Evolutionary conservation across 768 basidiomycete genomes (phyloP).

Genomic region (Phlebiopsis flavidoalba): DNA sequence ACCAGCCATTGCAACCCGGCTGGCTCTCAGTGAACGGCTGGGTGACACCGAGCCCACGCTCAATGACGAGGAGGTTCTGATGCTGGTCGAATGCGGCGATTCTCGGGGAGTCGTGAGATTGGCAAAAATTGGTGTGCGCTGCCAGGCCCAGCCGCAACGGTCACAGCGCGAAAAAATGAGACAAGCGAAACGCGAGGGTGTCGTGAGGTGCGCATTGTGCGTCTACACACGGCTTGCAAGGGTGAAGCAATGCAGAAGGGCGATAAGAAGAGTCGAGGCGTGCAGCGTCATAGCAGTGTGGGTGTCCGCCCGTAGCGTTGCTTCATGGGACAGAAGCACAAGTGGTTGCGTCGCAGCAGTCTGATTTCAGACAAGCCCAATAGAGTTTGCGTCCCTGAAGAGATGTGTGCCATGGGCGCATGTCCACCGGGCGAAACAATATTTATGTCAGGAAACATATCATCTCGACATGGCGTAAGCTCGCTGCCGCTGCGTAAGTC

Average conservation of each 20-base stretch:
- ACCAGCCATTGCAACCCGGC: conserved; percentile 29
- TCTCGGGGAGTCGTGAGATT: conserved; percentile 39
- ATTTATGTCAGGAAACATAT: background rate
- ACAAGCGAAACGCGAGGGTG: conserved; percentile 6
- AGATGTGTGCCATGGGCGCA: background rate
- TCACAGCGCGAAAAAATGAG: too few relatives aligned
- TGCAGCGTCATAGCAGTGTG: background rate
- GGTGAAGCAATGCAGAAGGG: background rate
- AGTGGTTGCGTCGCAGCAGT: background rate
- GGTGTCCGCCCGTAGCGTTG: background rate
- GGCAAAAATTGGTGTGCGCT: conserved; percentile 34
- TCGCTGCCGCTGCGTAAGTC: background rate
- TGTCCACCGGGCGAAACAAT: background rate
- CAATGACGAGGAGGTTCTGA: conserved; percentile 18
- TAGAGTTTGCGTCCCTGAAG: background rate
- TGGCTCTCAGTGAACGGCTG: conserved; percentile 31
- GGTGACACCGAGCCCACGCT: conserved; percentile 19
- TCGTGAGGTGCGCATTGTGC: conserved; percentile 11
- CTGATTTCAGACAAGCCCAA: background rate
- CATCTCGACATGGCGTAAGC: background rate
- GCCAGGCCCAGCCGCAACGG: conserved; percentile 28
- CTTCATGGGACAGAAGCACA: background rate
- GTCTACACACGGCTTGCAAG: background rate
- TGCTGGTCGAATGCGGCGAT: conserved; percentile 33
- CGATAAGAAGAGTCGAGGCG: background rate